Evolutionary conservation across 2,329 filamentous ascomycete genomes (phyloP).

Genomic region (Xylaria sp.): DNA sequence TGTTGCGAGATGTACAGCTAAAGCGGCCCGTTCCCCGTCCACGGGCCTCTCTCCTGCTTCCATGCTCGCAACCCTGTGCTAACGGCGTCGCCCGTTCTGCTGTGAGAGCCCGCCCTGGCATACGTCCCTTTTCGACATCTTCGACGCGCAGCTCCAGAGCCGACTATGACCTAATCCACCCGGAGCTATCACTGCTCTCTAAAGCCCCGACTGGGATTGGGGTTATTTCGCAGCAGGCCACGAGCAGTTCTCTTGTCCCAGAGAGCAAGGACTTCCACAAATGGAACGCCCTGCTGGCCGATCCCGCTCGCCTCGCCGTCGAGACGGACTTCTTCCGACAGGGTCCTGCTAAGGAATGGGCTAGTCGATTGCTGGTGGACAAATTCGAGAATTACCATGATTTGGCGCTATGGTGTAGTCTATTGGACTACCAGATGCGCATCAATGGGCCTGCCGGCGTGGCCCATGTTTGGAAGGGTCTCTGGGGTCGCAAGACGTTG

Average conservation of each 20-base stretch:
- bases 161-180: constrained; percentile 34
- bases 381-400: constrained; percentile 43
- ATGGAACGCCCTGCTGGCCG: constrained; percentile 43
- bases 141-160: constrained; percentile 24
- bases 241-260: constrained; percentile 36
- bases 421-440: constrained; percentile 48
- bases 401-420: constrained; percentile 46
- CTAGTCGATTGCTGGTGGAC: constrained; percentile 43
- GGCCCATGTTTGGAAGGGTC: constrained; percentile 44
- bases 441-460: constrained; percentile 45
- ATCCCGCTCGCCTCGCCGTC: constrained; percentile 44
- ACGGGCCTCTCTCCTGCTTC: constrained; percentile 26
- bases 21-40: constrained; percentile 38
- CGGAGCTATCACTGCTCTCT: constrained; percentile 28
- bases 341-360: constrained; percentile 41
- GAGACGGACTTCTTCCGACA: constrained; percentile 48
- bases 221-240: constrained; percentile 21
- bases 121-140: constrained; percentile 34
- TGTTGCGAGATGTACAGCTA: constrained; percentile 48
- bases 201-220: background rate
- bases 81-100: background rate
- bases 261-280: constrained; percentile 40
- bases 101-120: constrained; percentile 15
- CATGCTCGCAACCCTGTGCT: constrained; percentile 25
- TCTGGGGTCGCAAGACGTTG: constrained; percentile 49